These are phyloP conservation scores for Alternaria panax DNA, from an alignment of 2,329 filamentous ascomycete genomes.

Conservation along the genomic window DNA sequence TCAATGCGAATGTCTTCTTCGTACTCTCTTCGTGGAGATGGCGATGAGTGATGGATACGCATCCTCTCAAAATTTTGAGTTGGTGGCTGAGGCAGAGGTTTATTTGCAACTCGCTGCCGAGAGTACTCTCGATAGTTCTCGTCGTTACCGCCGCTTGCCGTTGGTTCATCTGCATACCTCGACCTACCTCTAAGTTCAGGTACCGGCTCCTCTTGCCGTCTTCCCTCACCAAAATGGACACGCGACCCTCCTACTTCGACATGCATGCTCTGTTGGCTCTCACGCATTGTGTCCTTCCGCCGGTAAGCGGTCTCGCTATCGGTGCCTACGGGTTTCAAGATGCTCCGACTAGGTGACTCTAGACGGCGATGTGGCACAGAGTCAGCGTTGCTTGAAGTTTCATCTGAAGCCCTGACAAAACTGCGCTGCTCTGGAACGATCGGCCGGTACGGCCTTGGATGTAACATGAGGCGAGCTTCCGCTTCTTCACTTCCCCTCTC, in stretches of 20 bases:
- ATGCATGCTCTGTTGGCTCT: constrained; percentile 36
- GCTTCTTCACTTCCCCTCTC: constrained; percentile 26
- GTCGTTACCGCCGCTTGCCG: constrained; percentile 12
- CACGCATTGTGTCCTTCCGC: constrained; percentile 23
- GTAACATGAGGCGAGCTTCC: constrained; percentile 33
- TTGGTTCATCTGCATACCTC: constrained; percentile 14
- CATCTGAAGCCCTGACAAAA: constrained; percentile 25
- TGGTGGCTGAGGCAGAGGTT: constrained; percentile 18
- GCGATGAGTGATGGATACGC: constrained; percentile 22
- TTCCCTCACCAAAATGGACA: constrained; percentile 39
- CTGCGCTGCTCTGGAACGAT: constrained; percentile 29
- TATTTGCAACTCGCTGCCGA: constrained; percentile 21
- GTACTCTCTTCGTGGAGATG: constrained; percentile 16
- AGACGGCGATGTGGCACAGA: constrained; percentile 11
- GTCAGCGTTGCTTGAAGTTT: constrained; percentile 24
- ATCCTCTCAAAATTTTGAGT: constrained; percentile 29
- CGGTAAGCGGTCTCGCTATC: constrained; percentile 27
- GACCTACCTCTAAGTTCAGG: constrained; percentile 4
- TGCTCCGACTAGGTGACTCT: constrained; percentile 31
- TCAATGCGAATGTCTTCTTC: constrained; percentile 31
- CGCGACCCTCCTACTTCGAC: constrained; percentile 41
- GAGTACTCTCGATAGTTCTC: constrained; percentile 22
- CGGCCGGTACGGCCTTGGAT: constrained; percentile 34
- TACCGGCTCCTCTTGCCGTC: constrained; percentile 3
- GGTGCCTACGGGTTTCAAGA: constrained; percentile 31